These are phyloP conservation scores for Pseudoturritis turrita DNA, from an alignment of 345 rosid species.

Conservation along the genomic window DNA sequence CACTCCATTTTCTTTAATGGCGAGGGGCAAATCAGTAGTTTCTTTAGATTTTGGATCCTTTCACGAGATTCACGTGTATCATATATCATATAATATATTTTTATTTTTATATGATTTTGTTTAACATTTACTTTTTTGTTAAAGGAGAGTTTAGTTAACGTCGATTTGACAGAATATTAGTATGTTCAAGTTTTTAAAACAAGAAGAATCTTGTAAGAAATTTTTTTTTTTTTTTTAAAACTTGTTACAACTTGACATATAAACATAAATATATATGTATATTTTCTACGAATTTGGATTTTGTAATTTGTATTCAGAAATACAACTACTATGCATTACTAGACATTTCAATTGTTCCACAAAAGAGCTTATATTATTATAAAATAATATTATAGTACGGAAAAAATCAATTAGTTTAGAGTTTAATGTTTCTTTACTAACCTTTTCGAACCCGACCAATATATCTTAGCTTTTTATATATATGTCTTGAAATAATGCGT, in stretches of 20 bases:
- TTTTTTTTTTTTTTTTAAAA: no score
- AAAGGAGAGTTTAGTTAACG: not conserved
- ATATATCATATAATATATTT: not conserved
- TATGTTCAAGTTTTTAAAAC: not conserved
- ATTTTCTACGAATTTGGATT: not conserved
- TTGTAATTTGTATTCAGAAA: not conserved
- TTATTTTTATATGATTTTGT: not conserved
- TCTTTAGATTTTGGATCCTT: not conserved
- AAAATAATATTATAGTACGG: no score
- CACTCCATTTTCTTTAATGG: constrained; percentile 19
- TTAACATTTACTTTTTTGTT: not conserved
- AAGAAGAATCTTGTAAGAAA: no score
- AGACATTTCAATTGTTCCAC: no score
- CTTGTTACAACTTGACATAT: not conserved
- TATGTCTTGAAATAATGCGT: not conserved
- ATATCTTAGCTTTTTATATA: not conserved
- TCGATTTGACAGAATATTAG: not conserved
- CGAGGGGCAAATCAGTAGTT: not conserved
- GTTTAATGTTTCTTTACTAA: not conserved
- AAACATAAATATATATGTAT: not conserved
- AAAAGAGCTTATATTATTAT: no score
- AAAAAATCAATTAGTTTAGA: not conserved
- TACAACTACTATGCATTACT: not conserved
- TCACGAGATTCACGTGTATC: not conserved
- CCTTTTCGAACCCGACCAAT: not conserved